phyloP scores from a whole-genome alignment of 139 green algal species.

The Spirogloea muscicola region DNA sequence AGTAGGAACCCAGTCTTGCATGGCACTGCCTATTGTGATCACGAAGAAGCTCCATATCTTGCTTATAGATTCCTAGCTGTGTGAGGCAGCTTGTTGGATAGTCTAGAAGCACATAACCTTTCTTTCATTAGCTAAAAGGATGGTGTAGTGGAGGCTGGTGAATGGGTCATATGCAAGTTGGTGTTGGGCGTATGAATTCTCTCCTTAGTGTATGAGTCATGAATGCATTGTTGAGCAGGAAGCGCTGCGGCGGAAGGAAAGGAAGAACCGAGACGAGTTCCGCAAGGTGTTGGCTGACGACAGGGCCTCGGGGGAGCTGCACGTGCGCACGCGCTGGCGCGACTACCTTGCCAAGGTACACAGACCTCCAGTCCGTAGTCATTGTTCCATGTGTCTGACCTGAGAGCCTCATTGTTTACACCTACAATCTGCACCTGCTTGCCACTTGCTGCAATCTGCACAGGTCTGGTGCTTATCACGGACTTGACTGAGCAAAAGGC shows the following conservation, averaged over 20 bases:
- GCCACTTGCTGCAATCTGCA: background rate
- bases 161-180: background rate
- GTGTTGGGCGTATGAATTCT: background rate
- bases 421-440: background rate
- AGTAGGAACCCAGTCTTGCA: background rate
- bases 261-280: slow-evolving; percentile 72
- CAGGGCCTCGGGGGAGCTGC: slow-evolving; percentile 52
- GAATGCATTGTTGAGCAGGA: slow-evolving; percentile 60
- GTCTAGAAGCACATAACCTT: background rate
- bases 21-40: background rate
- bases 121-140: background rate
- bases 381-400: background rate
- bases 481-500: too few species aligned
- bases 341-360: slow-evolving; percentile 60
- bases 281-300: slow-evolving; percentile 64
- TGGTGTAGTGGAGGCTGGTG: background rate
- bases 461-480: background rate
- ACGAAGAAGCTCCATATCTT: background rate
- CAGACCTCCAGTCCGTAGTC: background rate
- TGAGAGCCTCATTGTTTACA: background rate
- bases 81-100: background rate
- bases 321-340: slow-evolving; percentile 58
- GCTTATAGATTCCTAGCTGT: background rate
- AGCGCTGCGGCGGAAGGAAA: slow-evolving; percentile 62
- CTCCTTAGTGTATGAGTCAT: background rate